Conservation (phyloP, 2,329 filamentous ascomycete genomes). For the Penicillium brasilianum region DNA sequence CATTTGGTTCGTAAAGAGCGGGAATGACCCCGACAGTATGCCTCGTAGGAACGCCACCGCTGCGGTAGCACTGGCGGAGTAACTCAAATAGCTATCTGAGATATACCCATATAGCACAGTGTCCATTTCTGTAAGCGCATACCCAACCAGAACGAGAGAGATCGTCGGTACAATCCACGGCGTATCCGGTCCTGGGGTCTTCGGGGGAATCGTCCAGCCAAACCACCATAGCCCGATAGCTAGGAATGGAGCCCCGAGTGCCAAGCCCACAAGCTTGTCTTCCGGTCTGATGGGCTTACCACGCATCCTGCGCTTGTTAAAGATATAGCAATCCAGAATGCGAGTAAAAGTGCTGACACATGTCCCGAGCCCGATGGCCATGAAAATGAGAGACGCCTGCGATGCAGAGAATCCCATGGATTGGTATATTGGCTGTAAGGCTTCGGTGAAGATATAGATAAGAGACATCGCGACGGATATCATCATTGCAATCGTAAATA, state of each 20-base stretch:
- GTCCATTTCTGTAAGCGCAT: slow-evolving; percentile 55
- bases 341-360: slow-evolving; percentile 51
- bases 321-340: slow-evolving; percentile 47
- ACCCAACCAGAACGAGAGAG: slow-evolving; percentile 53
- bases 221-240: slow-evolving; percentile 56
- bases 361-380: slow-evolving; percentile 49
- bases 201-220: slow-evolving; percentile 55
- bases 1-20: slow-evolving; percentile 50
- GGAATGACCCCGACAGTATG: slow-evolving; percentile 46
- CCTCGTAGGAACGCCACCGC: slow-evolving; percentile 49
- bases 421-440: slow-evolving; percentile 49
- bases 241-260: slow-evolving; percentile 52
- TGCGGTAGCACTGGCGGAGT: slow-evolving; percentile 53
- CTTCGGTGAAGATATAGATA: slow-evolving; percentile 57
- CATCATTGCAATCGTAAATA: slow-evolving; percentile 51
- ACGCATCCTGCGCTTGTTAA: slow-evolving; percentile 30
- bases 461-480: slow-evolving; percentile 51
- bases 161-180: slow-evolving; percentile 50
- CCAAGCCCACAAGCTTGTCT: slow-evolving; percentile 55
- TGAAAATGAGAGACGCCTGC: slow-evolving; percentile 48
- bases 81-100: slow-evolving; percentile 52
- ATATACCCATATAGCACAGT: slow-evolving; percentile 51
- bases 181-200: slow-evolving; percentile 26
- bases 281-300: slow-evolving; percentile 45
- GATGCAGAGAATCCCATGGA: slow-evolving; percentile 41